Conservation (phyloP, 2,329 filamentous ascomycete genomes). For the Penicillium italicum region DNA sequence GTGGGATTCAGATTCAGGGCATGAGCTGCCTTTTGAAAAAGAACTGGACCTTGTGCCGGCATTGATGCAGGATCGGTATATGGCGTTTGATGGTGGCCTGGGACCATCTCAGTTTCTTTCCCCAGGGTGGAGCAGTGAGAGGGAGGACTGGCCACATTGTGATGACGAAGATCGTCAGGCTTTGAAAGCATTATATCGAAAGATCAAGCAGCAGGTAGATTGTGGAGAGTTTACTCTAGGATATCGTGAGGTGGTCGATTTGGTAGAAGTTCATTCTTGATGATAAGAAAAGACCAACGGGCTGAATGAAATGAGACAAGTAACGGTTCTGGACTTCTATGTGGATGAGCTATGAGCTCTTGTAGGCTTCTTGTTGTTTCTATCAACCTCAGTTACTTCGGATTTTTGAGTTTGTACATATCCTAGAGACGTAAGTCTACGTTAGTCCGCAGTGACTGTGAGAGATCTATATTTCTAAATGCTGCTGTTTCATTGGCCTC, state of each 20-base stretch:
- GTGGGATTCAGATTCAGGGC: neutral
- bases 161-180: neutral
- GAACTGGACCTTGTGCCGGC: neutral
- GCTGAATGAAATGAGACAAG: neutral
- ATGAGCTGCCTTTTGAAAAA: neutral
- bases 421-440: neutral
- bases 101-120: neutral
- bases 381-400: too few relatives aligned
- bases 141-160: neutral
- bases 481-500: neutral
- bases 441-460: neutral
- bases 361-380: neutral
- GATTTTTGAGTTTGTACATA: neutral
- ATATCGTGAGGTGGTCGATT: neutral
- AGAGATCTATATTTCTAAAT: neutral
- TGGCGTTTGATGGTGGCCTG: neutral
- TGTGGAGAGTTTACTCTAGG: neutral
- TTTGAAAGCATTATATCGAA: neutral
- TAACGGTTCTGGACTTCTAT: neutral
- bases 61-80: neutral
- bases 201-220: neutral
- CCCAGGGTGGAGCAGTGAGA: neutral
- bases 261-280: neutral
- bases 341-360: neutral
- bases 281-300: neutral